These are phyloP conservation scores for Dentipellis sp. DNA, from an alignment of 768 basidiomycete genomes.

Conservation along the genomic window DNA sequence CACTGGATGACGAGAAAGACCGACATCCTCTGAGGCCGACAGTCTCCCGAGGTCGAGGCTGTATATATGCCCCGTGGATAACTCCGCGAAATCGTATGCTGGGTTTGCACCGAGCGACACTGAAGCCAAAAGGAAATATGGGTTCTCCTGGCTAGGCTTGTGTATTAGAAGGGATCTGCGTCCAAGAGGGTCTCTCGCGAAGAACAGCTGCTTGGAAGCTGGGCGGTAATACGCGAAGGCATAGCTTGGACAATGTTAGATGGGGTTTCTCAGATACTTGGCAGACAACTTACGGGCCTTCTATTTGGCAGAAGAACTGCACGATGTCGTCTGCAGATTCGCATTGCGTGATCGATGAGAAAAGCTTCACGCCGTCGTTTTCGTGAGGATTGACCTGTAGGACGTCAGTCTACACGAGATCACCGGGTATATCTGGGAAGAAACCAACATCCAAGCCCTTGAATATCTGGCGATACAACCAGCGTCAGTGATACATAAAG, in stretches of 20 bases:
- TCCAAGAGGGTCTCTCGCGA: conserved; percentile 77
- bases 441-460: conserved; percentile 62
- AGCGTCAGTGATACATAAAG: background rate
- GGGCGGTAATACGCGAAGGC: conserved; percentile 62
- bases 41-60: conserved; percentile 36
- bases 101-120: conserved; percentile 44
- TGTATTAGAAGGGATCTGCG: conserved; percentile 78
- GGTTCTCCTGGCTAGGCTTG: conserved; percentile 35
- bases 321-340: conserved; percentile 32
- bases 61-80: conserved; percentile 49
- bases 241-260: conserved; percentile 39
- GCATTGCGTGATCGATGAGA: conserved; percentile 21
- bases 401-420: background rate
- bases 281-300: conserved; percentile 64
- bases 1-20: background rate
- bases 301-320: conserved; percentile 47
- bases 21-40: background rate
- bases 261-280: background rate
- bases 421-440: background rate
- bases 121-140: conserved; percentile 57
- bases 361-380: conserved; percentile 63
- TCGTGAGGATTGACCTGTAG: conserved; percentile 46
- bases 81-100: conserved; percentile 48
- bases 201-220: conserved; percentile 53
- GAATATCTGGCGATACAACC: conserved; percentile 39